phyloP scores from a whole-genome alignment of 768 basidiomycete species.

The Tulasnella sp. region DNA sequence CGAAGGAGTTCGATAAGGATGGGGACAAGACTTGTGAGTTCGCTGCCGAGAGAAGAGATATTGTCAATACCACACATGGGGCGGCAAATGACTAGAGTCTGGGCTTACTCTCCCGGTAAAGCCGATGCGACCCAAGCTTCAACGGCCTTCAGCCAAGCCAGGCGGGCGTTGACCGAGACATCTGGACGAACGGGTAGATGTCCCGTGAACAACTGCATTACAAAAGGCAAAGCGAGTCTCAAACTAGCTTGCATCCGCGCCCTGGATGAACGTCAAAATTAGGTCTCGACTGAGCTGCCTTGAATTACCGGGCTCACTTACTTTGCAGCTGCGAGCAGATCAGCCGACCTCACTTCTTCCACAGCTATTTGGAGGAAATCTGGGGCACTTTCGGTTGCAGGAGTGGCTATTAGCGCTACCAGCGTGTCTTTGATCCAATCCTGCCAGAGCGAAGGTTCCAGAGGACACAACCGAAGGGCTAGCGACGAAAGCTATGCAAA shows the following conservation, averaged over 20 bases:
- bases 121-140: constrained; percentile 74
- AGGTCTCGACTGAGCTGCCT: not conserved
- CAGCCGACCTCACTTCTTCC: constrained; percentile 73
- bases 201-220: constrained; percentile 61
- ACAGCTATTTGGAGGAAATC: constrained; percentile 80
- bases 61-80: not conserved
- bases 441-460: constrained; percentile 60
- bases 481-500: constrained; percentile 55
- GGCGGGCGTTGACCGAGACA: constrained; percentile 15
- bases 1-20: constrained; percentile 60
- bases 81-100: constrained; percentile 16
- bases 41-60: constrained; percentile 40
- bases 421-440: constrained; percentile 70
- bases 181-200: constrained; percentile 38
- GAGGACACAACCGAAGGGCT: constrained; percentile 64
- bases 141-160: constrained; percentile 36
- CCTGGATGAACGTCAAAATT: constrained; percentile 39
- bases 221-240: constrained; percentile 62
- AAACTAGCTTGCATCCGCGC: constrained; percentile 61
- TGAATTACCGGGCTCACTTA: constrained; percentile 40
- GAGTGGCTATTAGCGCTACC: constrained; percentile 52
- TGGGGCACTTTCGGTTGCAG: constrained; percentile 53
- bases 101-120: constrained; percentile 60
- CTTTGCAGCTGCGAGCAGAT: constrained; percentile 69
- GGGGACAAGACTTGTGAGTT: constrained; percentile 53